Evolutionary conservation across 805 yeast species (phyloP).

Genomic region (Kazachstania viticola): DNA sequence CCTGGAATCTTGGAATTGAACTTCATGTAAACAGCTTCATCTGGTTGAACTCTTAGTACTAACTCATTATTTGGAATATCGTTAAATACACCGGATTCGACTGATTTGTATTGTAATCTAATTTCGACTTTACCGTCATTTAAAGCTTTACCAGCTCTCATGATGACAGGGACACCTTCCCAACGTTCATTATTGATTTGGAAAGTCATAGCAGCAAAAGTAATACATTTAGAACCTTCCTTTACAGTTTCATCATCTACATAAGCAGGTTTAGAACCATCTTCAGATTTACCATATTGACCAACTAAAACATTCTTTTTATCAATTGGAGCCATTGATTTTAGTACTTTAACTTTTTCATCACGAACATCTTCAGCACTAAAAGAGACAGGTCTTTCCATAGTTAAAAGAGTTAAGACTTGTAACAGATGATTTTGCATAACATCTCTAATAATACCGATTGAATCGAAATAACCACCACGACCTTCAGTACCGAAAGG

Average conservation of each 20-base stretch:
- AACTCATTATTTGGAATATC: conserved; percentile 82
- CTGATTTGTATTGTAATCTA: conserved; percentile 82
- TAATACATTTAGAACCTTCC: conserved; percentile 71
- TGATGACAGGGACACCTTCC: conserved; percentile 93
- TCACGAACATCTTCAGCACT: conserved; percentile 90
- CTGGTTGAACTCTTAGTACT: conserved; percentile 87
- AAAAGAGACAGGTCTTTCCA: conserved; percentile 91
- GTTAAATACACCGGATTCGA: conserved; percentile 69
- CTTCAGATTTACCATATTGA: conserved; percentile 74
- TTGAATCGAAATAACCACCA: conserved; percentile 92
- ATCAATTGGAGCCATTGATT: conserved; percentile 63
- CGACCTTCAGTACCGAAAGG: conserved; percentile 97
- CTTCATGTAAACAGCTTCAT: conserved; percentile 87
- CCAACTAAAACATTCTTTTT: conserved; percentile 63
- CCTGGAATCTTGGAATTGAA: conserved; percentile 93
- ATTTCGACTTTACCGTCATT: conserved; percentile 91
- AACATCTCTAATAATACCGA: conserved; percentile 93
- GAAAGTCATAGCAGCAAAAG: conserved; percentile 77
- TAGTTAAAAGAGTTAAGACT: conserved; percentile 78
- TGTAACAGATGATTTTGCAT: conserved; percentile 96
- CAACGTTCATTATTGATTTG: conserved; percentile 86
- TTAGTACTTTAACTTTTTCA: conserved; percentile 86
- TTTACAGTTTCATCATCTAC: conserved; percentile 84
- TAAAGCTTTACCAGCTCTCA: conserved; percentile 94
- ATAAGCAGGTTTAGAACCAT: conserved; percentile 84